Base-by-base conservation (phyloP, 192 early-diverging fungal genomes). In the Haplosporangium gracile region DNA sequence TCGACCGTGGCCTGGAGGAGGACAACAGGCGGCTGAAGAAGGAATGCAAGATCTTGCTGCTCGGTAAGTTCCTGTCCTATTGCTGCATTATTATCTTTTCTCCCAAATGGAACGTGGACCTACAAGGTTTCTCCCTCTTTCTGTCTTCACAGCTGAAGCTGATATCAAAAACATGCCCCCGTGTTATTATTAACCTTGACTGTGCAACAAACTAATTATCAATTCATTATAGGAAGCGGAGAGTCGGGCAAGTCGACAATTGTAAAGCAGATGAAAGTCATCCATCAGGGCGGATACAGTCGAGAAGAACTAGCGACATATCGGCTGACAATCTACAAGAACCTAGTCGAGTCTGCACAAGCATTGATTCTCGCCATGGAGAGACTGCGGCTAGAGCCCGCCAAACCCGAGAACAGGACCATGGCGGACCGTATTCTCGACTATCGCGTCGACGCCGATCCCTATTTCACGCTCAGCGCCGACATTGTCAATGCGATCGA, bases 261-360 rank as follows among this genome's bases (percentile, higher is more conserved):
- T 78, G 94, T 98, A 29, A 98, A 98, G 82, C 97, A 98, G 88
- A 98, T 98, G 97, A 98, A 97, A 89, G 97, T 98, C 84, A 97
- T 98, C 79, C 96, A 98, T 89, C 96, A 97, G 88, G 95, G 96
- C 72, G 97, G 96, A 16, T 98, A 97, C 84, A 95, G 94, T 16
- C 89, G 90, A 79, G 94, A 97, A 34, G 97, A 98, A 81, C 83
- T 96, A 43, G 89, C 92, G 60, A 85, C 93, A 47, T 97, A 94
- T 89, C 91, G 93, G 40, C 88, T 94, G 76, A 97, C 96, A 16
- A 93, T 98, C 72, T 96, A 95, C 87, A 96, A 96, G 78, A 98
- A 98, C 86, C 88, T 96, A 24, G 89, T 98, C 49, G 96, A 97
- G 80, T 95, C 94, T 70, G 95, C 94, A 40, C 95, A 96, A 79